These are phyloP conservation scores for Inga laurina DNA, from an alignment of 306 rosid genomes.

Conservation along the genomic window DNA sequence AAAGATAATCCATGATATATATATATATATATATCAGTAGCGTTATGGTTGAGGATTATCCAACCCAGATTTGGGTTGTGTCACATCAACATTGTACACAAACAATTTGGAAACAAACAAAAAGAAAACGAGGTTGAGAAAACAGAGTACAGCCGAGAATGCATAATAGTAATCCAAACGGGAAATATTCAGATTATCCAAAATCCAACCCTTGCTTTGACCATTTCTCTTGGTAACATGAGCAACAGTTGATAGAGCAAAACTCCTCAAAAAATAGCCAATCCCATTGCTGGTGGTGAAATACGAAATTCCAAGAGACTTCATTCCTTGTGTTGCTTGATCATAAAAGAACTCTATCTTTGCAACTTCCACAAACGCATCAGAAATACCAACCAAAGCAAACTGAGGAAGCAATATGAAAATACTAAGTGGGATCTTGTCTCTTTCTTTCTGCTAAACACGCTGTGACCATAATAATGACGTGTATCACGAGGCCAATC, in stretches of 20 bases:
- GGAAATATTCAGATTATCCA: constrained; percentile 66
- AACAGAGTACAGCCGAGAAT: constrained; percentile 52
- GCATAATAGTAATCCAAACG: constrained; percentile 70
- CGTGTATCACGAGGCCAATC: constrained; percentile 59
- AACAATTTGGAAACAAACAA: constrained; percentile 54
- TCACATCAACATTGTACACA: constrained; percentile 53
- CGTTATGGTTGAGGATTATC: constrained; percentile 14
- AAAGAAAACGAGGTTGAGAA: constrained; percentile 64
- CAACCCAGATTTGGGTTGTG: constrained; percentile 29
- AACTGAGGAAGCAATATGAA: constrained; percentile 56
- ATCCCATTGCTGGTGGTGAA: constrained; percentile 62
- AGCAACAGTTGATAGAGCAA: constrained; percentile 56
- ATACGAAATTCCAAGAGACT: constrained; percentile 74
- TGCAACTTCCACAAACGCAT: constrained; percentile 65
- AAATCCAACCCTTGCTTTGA: constrained; percentile 58
- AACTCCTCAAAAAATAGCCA: constrained; percentile 65
- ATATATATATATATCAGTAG: too few species aligned
- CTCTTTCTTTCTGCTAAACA: constrained; percentile 54
- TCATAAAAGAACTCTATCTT: constrained; percentile 80
- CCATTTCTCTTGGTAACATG: constrained; percentile 48
- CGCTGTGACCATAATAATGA: constrained; percentile 50
- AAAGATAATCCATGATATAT: background rate
- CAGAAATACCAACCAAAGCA: constrained; percentile 69
- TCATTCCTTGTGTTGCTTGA: constrained; percentile 79
- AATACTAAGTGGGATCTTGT: constrained; percentile 61